Evolutionary conservation across 768 basidiomycete genomes (phyloP).

Genomic region (Mrakia hoshinonis): DNA sequence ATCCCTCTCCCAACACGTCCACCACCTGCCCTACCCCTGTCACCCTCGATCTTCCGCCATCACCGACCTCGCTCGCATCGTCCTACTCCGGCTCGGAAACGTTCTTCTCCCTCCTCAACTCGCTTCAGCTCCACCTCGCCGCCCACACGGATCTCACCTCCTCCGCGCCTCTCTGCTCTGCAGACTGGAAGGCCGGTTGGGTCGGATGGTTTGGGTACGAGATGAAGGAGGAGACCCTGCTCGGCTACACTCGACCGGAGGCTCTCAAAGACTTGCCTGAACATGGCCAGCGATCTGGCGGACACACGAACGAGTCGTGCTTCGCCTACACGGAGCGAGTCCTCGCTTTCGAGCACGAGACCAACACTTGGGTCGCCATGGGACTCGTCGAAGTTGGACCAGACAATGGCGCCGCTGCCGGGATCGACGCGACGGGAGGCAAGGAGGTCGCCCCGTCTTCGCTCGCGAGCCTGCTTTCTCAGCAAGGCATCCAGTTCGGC

Average conservation of each 20-base stretch:
- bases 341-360: conserved; percentile 24
- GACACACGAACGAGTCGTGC: conserved; percentile 14
- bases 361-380: conserved; percentile 19
- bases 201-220: conserved; percentile 73
- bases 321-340: conserved; percentile 21
- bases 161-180: conserved; percentile 34
- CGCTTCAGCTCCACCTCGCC: conserved; percentile 14
- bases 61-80: not conserved
- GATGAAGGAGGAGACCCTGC: conserved; percentile 55
- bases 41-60: not conserved
- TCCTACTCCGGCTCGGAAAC: not conserved
- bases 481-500: conserved; percentile 13
- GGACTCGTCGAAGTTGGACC: conserved; percentile 9
- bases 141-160: conserved; percentile 10
- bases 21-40: not conserved
- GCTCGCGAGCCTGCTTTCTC: not conserved
- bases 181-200: conserved; percentile 71
- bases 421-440: not conserved
- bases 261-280: conserved; percentile 11
- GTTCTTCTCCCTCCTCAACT: conserved; percentile 23
- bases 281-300: conserved; percentile 1
- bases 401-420: too few relatives aligned
- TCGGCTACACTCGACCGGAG: conserved; percentile 43
- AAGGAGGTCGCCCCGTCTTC: not conserved
- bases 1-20: not conserved